Percentiles rank a stretch among this genome's conserved stretches.
These are phyloP conservation scores for Tuber melanosporum DNA, from an alignment of 495 filamentous ascomycete species.

Conservation along the genomic window DNA sequence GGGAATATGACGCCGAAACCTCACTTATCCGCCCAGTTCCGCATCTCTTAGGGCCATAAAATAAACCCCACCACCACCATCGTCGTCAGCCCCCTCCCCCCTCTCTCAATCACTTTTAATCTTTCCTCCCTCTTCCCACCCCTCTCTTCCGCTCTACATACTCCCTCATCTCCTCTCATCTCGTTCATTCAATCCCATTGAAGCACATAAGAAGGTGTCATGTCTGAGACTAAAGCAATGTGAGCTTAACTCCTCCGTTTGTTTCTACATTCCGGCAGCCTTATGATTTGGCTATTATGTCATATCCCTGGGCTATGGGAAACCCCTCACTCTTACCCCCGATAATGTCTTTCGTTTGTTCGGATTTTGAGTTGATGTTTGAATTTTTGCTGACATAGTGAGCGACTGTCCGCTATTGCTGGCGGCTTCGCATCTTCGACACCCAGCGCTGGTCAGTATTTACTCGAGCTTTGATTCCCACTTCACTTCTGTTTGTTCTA, in stretches of 20 bases:
- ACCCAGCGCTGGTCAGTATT: conserved; percentile 51
- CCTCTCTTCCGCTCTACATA: conserved; percentile 17
- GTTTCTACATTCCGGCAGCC: background rate
- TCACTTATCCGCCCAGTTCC: conserved; percentile 30
- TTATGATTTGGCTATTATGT: background rate
- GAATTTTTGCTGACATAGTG: conserved; percentile 64
- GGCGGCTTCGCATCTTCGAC: conserved; percentile 51
- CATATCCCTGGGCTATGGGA: background rate
- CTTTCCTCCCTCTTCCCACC: conserved; percentile 14
- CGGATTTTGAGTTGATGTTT: conserved; percentile 41
- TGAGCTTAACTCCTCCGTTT: conserved; percentile 45
- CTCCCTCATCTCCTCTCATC: conserved; percentile 12
- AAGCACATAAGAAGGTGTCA: conserved; percentile 20
- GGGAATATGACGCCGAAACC: conserved; percentile 23
- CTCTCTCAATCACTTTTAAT: background rate
- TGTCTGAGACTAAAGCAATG: conserved; percentile 53
- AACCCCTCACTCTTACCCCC: background rate
- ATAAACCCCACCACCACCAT: conserved; percentile 26
- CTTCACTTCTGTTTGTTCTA: conserved; percentile 12
- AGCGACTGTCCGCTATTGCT: conserved; percentile 71
- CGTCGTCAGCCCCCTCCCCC: conserved; percentile 28
- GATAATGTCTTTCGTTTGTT: background rate
- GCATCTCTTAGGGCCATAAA: conserved; percentile 31
- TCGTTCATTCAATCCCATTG: conserved; percentile 17
- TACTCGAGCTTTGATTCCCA: background rate